Conservation (phyloP, 139 green algal genomes). For the Astrephomene gubernaculifera region DNA sequence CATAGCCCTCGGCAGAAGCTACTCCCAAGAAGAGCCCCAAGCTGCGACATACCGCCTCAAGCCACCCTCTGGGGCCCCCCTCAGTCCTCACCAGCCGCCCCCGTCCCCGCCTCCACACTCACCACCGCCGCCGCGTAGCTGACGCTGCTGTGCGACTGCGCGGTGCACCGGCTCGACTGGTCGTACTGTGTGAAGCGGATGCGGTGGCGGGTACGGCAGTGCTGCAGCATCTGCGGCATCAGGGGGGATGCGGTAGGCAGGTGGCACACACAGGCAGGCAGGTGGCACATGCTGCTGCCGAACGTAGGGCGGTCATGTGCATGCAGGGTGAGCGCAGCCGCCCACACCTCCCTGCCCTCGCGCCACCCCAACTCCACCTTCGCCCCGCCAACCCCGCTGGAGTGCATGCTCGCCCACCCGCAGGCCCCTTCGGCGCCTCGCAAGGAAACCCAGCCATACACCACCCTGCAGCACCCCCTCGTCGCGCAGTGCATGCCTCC, state of each 20-base stretch:
- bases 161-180: conserved; percentile 73
- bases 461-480: neutral
- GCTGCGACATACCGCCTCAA: too few species aligned
- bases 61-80: too few species aligned
- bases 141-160: conserved; percentile 76
- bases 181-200: conserved; percentile 84
- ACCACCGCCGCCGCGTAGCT: conserved; percentile 85
- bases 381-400: too few species aligned
- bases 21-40: too few species aligned
- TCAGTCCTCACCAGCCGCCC: too few species aligned
- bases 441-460: neutral
- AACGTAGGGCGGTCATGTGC: neutral
- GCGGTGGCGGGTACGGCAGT: conserved; percentile 20
- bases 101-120: conserved; percentile 29
- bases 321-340: neutral
- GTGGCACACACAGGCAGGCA: neutral
- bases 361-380: too few species aligned
- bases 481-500: neutral
- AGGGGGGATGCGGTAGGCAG: neutral
- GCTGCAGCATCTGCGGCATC: conserved; percentile 58
- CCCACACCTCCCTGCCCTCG: too few species aligned
- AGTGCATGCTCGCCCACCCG: too few species aligned
- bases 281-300: neutral
- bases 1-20: too few species aligned
- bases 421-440: too few species aligned